Base-by-base conservation (phyloP, 208 protist genomes). In the Endotrypanum monterogeii region DNA sequence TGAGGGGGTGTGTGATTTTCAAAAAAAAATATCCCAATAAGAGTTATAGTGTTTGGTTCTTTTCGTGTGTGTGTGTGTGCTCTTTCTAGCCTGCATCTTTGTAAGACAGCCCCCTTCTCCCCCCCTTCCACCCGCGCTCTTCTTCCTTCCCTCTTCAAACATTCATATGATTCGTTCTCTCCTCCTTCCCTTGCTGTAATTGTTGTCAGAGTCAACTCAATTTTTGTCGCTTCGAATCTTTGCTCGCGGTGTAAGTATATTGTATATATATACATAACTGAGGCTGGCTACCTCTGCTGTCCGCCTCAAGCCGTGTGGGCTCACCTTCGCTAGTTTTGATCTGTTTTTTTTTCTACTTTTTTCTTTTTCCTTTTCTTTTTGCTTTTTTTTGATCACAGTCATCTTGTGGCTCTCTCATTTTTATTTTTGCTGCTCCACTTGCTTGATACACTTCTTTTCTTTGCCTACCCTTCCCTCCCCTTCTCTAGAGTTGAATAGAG, bases 311-410 rank as follows among this genome's bases (percentile, higher is more conserved):
- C 6, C 28, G 23, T 71, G 50, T 57, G n/a, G n/a, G n/a, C n/a
- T n/a, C n/a, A n/a, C n/a, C n/a, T n/a, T n/a, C n/a, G n/a, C n/a
- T n/a, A n/a, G n/a, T 3, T 57, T 20, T 71, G 35, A 41, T 20
- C 56, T 25, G 39, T 23, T 60, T 39, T 73, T n/a, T 51, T 9
- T 71, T 48, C 60, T 35, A 32, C 56, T 30, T 56, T 30, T 70
- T 30, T 56, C 3, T 62, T 11, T 50, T 18, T 58, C 28, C 23
- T 16, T 6, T 58, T 14, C 28, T 3, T 6, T 28, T 39, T 32
- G 54, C 28, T 5, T 54, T 71, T 28, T 48, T 58, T 23, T n/a
- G 28, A 48, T 11, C 44, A 48, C 44, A 11, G 8, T 48, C 44
- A 48, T 74, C 56, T 58, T 28, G 9, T 28, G 11, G 18, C 20